phyloP scores from a whole-genome alignment of 75 land plant genomes.

The Adiantum capillusveneris region DNA sequence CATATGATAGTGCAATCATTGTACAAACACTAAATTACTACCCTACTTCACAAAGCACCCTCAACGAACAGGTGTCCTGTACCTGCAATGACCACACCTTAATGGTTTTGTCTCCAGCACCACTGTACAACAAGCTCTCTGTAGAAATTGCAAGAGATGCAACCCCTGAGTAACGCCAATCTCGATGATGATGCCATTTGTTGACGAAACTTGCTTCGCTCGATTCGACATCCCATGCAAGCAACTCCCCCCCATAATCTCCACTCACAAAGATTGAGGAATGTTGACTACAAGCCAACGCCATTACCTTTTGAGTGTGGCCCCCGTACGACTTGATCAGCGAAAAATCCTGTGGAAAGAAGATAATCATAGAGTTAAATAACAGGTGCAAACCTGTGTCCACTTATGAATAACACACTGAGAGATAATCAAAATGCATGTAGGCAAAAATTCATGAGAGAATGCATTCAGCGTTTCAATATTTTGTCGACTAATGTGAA shows the following conservation, averaged over 20 bases:
- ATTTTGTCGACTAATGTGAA: too few relatives aligned
- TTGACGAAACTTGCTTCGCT: constrained; percentile 37
- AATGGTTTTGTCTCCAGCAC: constrained; percentile 82
- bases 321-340: constrained; percentile 55
- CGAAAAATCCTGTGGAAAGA: constrained; percentile 47
- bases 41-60: too few relatives aligned
- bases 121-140: constrained; percentile 64
- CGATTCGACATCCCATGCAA: constrained; percentile 44
- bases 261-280: constrained; percentile 67
- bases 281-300: constrained; percentile 40
- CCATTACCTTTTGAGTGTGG: constrained; percentile 71
- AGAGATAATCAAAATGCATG: too few relatives aligned
- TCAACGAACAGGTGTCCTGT: neutral
- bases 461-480: too few relatives aligned
- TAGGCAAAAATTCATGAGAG: too few relatives aligned
- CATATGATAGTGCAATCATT: too few relatives aligned
- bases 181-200: constrained; percentile 75
- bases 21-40: too few relatives aligned
- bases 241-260: constrained; percentile 77
- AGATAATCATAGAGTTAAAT: too few relatives aligned
- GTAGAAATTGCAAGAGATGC: constrained; percentile 56
- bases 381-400: too few relatives aligned
- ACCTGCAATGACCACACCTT: constrained; percentile 93
- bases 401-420: too few relatives aligned
- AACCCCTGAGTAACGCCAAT: constrained; percentile 93